A percentile compares a stretch with the other conserved stretches of the same genome.
These are phyloP conservation scores for Sungouiozyma intestinalis DNA, from an alignment of 805 yeast genomes.

Conservation along the genomic window DNA sequence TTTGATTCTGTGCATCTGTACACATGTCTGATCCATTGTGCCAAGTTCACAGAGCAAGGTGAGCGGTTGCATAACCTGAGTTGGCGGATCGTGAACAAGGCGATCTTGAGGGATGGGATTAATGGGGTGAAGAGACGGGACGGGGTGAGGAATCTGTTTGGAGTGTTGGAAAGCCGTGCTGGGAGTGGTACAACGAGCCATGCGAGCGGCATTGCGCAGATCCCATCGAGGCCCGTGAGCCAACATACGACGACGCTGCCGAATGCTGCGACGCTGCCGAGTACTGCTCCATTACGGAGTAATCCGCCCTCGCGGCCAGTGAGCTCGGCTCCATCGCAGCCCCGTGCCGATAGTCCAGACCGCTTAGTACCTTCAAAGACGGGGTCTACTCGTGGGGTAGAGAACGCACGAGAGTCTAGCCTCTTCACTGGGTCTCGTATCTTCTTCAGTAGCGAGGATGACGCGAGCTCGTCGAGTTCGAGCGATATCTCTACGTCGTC, in stretches of 20 bases:
- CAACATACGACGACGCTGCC: too few relatives aligned
- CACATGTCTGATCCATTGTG: conserved; percentile 18
- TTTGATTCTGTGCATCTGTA: conserved; percentile 26
- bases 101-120: conserved; percentile 17
- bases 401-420: background rate
- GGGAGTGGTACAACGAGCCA: too few relatives aligned
- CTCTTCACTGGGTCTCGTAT: conserved; percentile 6
- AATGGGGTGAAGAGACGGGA: conserved; percentile 26
- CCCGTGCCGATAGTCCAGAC: too few relatives aligned
- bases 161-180: too few relatives aligned
- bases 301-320: too few relatives aligned
- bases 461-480: conserved; percentile 1
- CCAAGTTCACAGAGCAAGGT: conserved; percentile 23
- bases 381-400: background rate
- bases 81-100: conserved; percentile 27
- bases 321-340: too few relatives aligned
- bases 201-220: conserved; percentile 1
- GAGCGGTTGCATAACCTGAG: conserved; percentile 26
- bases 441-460: conserved; percentile 28
- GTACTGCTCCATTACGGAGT: background rate
- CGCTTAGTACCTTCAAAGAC: background rate
- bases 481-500: background rate
- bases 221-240: too few relatives aligned
- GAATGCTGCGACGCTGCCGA: background rate
- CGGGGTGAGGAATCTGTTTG: conserved; percentile 27